Conservation (phyloP, 768 basidiomycete species). For the Russula emetica region DNA sequence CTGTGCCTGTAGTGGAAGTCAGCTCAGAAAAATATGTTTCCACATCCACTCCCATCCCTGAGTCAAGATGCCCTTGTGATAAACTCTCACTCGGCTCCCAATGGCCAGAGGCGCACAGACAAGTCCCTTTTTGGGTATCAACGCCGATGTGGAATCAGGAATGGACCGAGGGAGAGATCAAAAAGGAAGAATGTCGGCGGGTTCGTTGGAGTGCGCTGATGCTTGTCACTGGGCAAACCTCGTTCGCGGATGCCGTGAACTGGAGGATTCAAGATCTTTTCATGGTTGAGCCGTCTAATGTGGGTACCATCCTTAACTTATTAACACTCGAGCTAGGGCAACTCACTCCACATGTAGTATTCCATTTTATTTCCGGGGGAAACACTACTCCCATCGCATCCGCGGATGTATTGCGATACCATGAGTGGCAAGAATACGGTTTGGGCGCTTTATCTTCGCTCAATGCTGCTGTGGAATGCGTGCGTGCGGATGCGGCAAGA, state of each 20-base stretch:
- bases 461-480: conserved; percentile 67
- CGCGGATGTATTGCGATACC: conserved; percentile 30
- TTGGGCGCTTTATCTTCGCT: conserved; percentile 70
- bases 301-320: conserved; percentile 36
- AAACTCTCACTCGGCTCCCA: conserved; percentile 48
- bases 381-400: conserved; percentile 40
- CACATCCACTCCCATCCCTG: not conserved
- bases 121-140: conserved; percentile 58
- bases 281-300: conserved; percentile 64
- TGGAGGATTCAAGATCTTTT: conserved; percentile 44
- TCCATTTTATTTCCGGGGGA: conserved; percentile 73
- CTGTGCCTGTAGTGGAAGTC: conserved; percentile 13
- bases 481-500: conserved; percentile 58
- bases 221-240: conserved; percentile 59
- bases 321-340: not conserved
- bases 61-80: conserved; percentile 41
- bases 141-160: conserved; percentile 60
- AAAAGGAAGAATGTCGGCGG: conserved; percentile 66
- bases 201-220: conserved; percentile 69
- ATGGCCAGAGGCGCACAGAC: conserved; percentile 48
- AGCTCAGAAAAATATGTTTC: conserved; percentile 7
- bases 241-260: conserved; percentile 50
- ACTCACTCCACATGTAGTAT: conserved; percentile 42
- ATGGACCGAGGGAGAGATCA: conserved; percentile 58
- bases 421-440: conserved; percentile 56